Base-by-base conservation (phyloP, 805 yeast species). In the Sugiyamaella americana region DNA sequence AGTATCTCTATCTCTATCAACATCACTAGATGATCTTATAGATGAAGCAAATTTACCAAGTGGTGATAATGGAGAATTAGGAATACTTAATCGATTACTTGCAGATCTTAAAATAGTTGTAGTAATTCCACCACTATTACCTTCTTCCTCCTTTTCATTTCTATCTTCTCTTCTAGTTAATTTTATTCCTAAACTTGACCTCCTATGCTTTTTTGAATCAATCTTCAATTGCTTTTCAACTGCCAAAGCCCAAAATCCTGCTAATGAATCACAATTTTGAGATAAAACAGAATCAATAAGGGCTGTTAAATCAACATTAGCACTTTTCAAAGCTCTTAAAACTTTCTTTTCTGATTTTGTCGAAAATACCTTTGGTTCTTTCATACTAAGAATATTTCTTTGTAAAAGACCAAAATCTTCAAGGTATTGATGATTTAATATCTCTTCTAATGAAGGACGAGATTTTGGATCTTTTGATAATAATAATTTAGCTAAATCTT, bases 191-290 rank as follows among this genome's bases (percentile, higher is more conserved):
- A 26, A 26, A 13, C 32, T 26, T 26, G 32, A 26, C 11, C 32
- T 8, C 13, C 32, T 26, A 13, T 26, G 32, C 13, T 26, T 26
- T 24, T 38, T 48, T 4, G 53, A 35, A 16, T 52, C 52, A 11
- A 37, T 26, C n/a, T 50, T 57, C 20, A 44, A 26, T 53, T 77
- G 80, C 41, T 68, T 66, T 19, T 84, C 87, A 23, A 82, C 63
- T 16, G 80, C 63, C 17, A 87, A 67, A 40, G 80, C 80, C 82
- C 89, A 87, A 48, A 82, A 71, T 0, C 91, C 95, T 11, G 84
- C 78, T 13, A 84, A 66, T 0, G 87, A 70, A 62, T 85, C 93
- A 64, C 86, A 77, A 47, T 81, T 78, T 40, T 75, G 73, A 47
- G 74, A 71, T 23, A 66, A 57, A 2, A 87, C 79, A 23, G 84